phyloP scores from a whole-genome alignment of 805 yeast species.

The Wickerhamiella azymoides region DNA sequence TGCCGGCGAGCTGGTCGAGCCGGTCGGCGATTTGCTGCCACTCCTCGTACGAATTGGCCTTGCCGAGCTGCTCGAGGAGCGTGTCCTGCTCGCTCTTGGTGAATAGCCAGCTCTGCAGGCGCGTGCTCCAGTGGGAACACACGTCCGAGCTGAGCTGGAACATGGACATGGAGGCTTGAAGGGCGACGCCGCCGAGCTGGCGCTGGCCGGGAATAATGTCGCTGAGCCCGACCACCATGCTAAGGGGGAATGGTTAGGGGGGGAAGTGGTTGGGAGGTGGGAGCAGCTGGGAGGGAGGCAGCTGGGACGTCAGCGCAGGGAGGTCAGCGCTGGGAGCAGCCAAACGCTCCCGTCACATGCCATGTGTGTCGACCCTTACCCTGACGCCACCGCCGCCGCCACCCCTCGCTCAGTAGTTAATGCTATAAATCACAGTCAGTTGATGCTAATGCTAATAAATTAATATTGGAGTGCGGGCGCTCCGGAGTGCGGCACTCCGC shows the following conservation, averaged over 20 bases:
- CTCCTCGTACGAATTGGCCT: constrained; percentile 47
- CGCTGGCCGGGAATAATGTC: constrained; percentile 4
- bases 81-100: constrained; percentile 17
- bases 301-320: too few relatives aligned
- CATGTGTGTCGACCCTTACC: too few relatives aligned
- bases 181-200: constrained; percentile 1
- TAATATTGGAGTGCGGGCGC: too few relatives aligned
- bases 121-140: constrained; percentile 18
- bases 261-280: neutral
- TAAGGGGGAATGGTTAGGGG: neutral
- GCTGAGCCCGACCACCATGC: neutral
- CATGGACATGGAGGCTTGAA: constrained; percentile 3
- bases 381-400: too few relatives aligned
- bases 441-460: neutral
- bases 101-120: constrained; percentile 12
- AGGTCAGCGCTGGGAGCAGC: too few relatives aligned
- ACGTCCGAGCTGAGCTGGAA: constrained; percentile 18
- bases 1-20: constrained; percentile 30
- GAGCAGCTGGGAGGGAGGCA: too few relatives aligned
- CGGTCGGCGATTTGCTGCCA: constrained; percentile 41
- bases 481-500: too few relatives aligned
- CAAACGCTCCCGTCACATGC: constrained; percentile 5
- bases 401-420: too few relatives aligned
- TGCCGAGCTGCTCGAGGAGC: constrained; percentile 19
- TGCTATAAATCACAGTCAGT: too few relatives aligned